Evolutionary conservation across 768 basidiomycete species (phyloP).

Genomic region (Boletus pseudopeckii): DNA sequence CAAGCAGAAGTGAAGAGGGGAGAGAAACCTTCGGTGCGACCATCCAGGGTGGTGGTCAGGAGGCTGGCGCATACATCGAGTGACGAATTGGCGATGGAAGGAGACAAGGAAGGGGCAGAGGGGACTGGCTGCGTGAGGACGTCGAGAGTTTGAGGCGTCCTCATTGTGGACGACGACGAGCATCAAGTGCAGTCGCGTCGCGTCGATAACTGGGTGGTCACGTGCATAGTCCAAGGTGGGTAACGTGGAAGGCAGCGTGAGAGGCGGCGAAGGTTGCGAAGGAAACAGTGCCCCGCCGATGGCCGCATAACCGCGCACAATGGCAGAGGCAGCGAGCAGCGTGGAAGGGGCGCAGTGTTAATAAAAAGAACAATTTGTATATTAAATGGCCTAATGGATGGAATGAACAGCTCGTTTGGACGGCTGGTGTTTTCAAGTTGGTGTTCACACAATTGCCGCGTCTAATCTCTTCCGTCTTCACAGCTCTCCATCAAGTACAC

Average conservation of each 20-base stretch:
- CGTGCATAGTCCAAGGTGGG: slow-evolving; percentile 5
- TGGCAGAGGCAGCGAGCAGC: slow-evolving; percentile 9
- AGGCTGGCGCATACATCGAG: slow-evolving; percentile 69
- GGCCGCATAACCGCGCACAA: slow-evolving; percentile 7
- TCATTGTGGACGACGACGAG: slow-evolving; percentile 17
- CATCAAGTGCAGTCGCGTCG: slow-evolving; percentile 2
- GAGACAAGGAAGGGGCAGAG: slow-evolving; percentile 21
- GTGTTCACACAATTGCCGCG: slow-evolving; percentile 13
- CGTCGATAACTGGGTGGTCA: slow-evolving; percentile 10
- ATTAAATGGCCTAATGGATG: not conserved
- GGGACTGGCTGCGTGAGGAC: slow-evolving; percentile 30
- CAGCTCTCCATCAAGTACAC: slow-evolving; percentile 11
- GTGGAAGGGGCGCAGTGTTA: slow-evolving; percentile 4
- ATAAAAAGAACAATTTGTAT: not conserved
- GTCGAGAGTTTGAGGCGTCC: slow-evolving; percentile 15
- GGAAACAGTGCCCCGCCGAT: slow-evolving; percentile 1
- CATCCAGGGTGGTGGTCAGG: slow-evolving; percentile 53
- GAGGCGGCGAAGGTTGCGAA: slow-evolving; percentile 9
- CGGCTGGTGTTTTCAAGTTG: not conserved
- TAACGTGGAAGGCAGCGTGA: not conserved
- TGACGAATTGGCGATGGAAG: slow-evolving; percentile 4
- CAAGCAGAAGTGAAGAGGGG: not conserved
- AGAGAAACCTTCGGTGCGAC: slow-evolving; percentile 59
- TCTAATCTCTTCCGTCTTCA: slow-evolving; percentile 17
- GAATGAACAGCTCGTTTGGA: not conserved